A percentile compares a stretch with the other conserved stretches of the same genome.
These are phyloP conservation scores for Gastrodia elata DNA, from an alignment of 106 monocot genomes.

Conservation along the genomic window DNA sequence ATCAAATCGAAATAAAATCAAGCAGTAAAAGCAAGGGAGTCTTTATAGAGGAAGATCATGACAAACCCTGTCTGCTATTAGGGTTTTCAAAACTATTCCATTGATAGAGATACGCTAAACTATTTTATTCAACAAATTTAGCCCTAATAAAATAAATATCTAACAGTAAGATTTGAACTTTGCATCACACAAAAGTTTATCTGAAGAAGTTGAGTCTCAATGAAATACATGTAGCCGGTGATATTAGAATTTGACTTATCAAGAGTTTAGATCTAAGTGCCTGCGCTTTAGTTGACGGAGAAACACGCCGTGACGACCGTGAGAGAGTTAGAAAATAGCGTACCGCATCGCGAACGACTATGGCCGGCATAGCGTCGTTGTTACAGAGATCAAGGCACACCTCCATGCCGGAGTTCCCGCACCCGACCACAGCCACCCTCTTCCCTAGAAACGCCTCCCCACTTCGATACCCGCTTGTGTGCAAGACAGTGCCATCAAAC, in stretches of 20 bases:
- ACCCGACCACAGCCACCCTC: constrained; percentile 56
- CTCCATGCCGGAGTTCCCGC: constrained; percentile 75
- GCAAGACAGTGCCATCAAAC: constrained; percentile 34
- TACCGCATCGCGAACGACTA: constrained; percentile 61
- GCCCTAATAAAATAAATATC: too few species aligned
- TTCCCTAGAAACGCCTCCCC: constrained; percentile 37
- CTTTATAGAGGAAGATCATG: not conserved
- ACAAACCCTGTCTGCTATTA: not conserved
- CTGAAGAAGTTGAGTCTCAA: too few species aligned
- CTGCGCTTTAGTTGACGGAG: too few species aligned
- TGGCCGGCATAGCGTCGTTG: constrained; percentile 34
- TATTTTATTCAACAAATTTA: not conserved
- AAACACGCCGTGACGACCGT: too few species aligned
- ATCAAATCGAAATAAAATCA: not conserved
- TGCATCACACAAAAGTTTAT: too few species aligned
- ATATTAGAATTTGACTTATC: too few species aligned
- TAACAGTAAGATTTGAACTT: too few species aligned
- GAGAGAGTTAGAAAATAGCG: constrained; percentile 4
- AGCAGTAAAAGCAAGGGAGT: not conserved
- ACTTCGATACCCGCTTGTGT: constrained; percentile 45
- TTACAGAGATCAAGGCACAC: constrained; percentile 58
- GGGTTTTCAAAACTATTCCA: not conserved
- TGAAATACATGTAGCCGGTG: too few species aligned
- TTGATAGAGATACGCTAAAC: not conserved
- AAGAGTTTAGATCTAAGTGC: too few species aligned